Percentiles rank a stretch among this genome's conserved stretches.
phyloP scores from a whole-genome alignment of 331 rosid species.

The Saraca asoca region DNA sequence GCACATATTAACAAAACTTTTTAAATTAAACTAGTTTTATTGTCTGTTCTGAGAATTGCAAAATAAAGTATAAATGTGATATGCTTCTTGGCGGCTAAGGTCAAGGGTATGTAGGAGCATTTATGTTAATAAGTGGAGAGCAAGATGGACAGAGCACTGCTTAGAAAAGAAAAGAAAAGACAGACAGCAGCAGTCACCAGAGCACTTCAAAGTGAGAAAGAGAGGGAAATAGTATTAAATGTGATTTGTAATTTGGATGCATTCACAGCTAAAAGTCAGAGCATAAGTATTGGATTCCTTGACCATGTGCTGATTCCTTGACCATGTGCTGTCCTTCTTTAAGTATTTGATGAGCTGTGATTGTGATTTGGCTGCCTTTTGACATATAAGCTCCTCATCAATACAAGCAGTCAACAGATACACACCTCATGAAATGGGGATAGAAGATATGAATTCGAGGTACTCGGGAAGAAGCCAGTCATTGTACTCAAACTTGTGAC shows the following conservation, averaged over 20 bases:
- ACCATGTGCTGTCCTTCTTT: conserved; percentile 31
- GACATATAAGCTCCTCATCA: neutral
- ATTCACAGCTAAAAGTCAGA: conserved; percentile 29
- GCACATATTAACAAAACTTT: too few species aligned
- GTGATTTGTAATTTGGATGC: conserved; percentile 26
- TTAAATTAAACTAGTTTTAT: neutral
- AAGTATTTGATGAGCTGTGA: neutral
- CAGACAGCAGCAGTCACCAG: neutral
- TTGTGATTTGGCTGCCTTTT: neutral
- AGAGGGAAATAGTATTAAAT: conserved; percentile 29
- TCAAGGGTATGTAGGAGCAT: neutral
- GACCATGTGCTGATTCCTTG: conserved; percentile 39
- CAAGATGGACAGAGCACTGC: too few species aligned
- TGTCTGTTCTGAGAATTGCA: neutral
- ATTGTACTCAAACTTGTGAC: too few species aligned
- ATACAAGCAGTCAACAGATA: neutral
- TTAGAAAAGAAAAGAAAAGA: conserved; percentile 25
- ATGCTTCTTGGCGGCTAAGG: conserved; percentile 10
- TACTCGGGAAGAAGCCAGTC: too few species aligned
- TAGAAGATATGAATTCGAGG: neutral
- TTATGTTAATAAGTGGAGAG: too few species aligned
- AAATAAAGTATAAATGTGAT: conserved; percentile 9
- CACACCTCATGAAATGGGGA: neutral
- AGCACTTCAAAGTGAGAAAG: conserved; percentile 27
- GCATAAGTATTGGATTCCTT: conserved; percentile 34